phyloP scores from a whole-genome alignment of 73 alveolate species.

The Diophrys sp. region DNA sequence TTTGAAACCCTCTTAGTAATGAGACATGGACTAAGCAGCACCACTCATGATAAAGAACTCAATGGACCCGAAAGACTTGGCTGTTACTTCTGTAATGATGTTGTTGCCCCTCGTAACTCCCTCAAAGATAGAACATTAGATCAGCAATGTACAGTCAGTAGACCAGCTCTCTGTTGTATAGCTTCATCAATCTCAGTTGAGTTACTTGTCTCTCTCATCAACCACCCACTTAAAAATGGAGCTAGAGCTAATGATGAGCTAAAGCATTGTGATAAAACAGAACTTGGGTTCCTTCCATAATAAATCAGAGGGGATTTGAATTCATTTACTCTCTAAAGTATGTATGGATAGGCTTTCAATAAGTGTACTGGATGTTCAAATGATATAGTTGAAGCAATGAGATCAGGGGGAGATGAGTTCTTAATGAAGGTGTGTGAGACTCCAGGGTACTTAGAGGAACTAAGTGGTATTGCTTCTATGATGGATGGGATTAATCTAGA shows the following conservation, averaged over 20 bases:
- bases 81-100: constrained; percentile 97
- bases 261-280: constrained; percentile 60
- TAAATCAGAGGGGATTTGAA: constrained; percentile 87
- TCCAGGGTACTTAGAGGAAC: constrained; percentile 84
- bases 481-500: constrained; percentile 61
- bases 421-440: constrained; percentile 74
- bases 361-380: constrained; percentile 86
- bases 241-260: constrained; percentile 60
- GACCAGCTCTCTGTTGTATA: constrained; percentile 95
- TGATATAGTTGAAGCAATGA: constrained; percentile 58
- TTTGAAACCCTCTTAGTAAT: constrained; percentile 94
- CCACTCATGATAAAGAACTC: constrained; percentile 44
- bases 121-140: constrained; percentile 95
- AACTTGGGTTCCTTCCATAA: constrained; percentile 75
- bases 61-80: constrained; percentile 89
- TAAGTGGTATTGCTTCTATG: constrained; percentile 75
- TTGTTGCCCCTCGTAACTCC: constrained; percentile 96
- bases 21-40: constrained; percentile 87
- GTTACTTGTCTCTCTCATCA: constrained; percentile 79
- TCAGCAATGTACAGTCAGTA: constrained; percentile 95
- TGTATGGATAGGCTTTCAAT: constrained; percentile 68
- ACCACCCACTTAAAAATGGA: constrained; percentile 86
- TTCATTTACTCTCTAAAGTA: constrained; percentile 56
- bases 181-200: constrained; percentile 92
- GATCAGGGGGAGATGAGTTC: constrained; percentile 60